Base-by-base conservation (phyloP, 768 basidiomycete genomes). In the Stropharia rugosoannulata region DNA sequence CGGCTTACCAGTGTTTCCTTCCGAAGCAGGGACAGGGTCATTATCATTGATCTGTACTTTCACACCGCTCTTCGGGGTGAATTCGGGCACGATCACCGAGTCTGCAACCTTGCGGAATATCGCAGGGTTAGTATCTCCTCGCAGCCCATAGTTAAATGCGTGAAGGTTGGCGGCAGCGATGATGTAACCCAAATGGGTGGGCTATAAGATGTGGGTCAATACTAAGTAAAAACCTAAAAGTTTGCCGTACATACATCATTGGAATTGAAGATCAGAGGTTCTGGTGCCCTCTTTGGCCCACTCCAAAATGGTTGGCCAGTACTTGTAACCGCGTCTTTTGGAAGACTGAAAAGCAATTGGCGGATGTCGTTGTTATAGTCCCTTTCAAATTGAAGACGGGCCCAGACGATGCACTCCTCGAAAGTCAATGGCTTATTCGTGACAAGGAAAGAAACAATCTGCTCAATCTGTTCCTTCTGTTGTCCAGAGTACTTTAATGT, bases 261-360 rank as follows among this genome's bases (percentile, higher is more conserved):
- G 9, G 92, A 83, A 72, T 95, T 80, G 73, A 98, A 99, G 5
- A 77, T 77, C 59, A 99, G 76, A 25, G 96, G 79, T 47, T 98
- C 94, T 11, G 97, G 97, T 6, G 95, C 96, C 57, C 97, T 85
- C 78, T 99, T 99, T 2, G 97, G 97, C 16, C 95, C 94, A 63
- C 93, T 95, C 97, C 97, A 99, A 82, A 99, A 99, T 10, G 95
- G 95, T 63, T 94, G 92, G 5, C 97, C 97, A 16, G 86, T 89
- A 65, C 84, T 93, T 7, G 95, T 95, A 45, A 90, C 75, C 38
- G 90, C 89, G 68, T 99, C 97, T 70, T 95, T 96, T 10, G 97
- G 97, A 62, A 99, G 77, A 73, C 93, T 97, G 79, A 84, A 93
- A 43, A 99, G 70, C 36, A 99, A 76, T 70, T 99, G 97, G 56